Conservation (phyloP, 192 early-diverging fungal species). For the Spizellomyces sp. region DNA sequence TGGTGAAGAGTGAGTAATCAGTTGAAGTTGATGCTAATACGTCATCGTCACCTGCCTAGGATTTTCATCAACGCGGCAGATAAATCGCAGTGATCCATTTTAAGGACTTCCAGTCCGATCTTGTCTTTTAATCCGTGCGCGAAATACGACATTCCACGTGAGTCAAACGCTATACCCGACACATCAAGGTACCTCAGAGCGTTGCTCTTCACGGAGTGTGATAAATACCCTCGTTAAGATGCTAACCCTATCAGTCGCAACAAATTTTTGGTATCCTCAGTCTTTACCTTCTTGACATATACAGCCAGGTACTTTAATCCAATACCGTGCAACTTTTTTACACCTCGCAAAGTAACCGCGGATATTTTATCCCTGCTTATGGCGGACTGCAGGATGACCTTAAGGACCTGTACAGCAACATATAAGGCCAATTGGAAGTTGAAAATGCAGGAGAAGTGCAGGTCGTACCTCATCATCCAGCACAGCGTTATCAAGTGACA, state of each 20-base stretch:
- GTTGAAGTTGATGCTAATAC: too few relatives aligned
- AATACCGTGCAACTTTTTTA: background rate
- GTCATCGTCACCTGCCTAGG: background rate
- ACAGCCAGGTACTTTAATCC: background rate
- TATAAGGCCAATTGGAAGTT: too few relatives aligned
- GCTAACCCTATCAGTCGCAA: too few relatives aligned
- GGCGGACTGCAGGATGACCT: too few relatives aligned
- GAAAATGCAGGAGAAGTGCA: too few relatives aligned
- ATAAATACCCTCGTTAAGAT: too few relatives aligned
- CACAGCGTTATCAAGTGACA: conserved; percentile 4
- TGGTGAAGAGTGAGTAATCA: too few relatives aligned
- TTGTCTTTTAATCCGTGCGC: conserved; percentile 59
- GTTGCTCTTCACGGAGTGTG: too few relatives aligned
- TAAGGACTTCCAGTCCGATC: conserved; percentile 46
- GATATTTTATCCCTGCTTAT: too few relatives aligned
- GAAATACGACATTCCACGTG: conserved; percentile 67
- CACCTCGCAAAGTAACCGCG: background rate
- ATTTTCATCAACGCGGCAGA: conserved; percentile 39
- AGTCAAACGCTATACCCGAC: conserved; percentile 69
- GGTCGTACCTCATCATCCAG: conserved; percentile 9
- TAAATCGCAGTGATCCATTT: conserved; percentile 56
- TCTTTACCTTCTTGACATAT: too few relatives aligned
- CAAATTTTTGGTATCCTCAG: too few relatives aligned
- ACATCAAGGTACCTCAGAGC: conserved; percentile 52
- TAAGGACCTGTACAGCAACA: too few relatives aligned